phyloP scores from a whole-genome alignment of 2,329 filamentous ascomycete genomes.

The Calonectria honghensis region DNA sequence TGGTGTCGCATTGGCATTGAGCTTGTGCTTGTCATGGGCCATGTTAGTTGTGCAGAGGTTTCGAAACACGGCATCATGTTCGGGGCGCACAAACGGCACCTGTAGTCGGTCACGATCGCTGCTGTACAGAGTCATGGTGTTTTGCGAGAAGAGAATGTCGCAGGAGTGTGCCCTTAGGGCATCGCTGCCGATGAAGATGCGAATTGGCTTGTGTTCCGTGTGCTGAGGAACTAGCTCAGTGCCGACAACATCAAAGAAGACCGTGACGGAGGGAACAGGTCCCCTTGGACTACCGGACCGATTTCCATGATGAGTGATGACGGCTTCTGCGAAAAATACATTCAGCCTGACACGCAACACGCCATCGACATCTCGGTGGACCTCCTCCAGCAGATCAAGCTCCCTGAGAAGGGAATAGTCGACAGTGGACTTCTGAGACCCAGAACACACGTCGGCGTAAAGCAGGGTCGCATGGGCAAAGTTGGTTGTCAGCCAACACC shows the following conservation, averaged over 20 bases:
- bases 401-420: slow-evolving; percentile 84
- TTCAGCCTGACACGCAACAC: slow-evolving; percentile 83
- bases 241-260: slow-evolving; percentile 85
- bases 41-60: slow-evolving; percentile 79
- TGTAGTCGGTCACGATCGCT: slow-evolving; percentile 91
- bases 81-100: slow-evolving; percentile 93
- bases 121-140: slow-evolving; percentile 90
- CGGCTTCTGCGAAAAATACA: slow-evolving; percentile 93
- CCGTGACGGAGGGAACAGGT: slow-evolving; percentile 83
- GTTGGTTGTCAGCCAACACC: slow-evolving; percentile 94
- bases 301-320: slow-evolving; percentile 84
- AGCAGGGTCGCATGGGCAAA: slow-evolving; percentile 93
- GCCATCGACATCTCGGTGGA: slow-evolving; percentile 80
- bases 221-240: slow-evolving; percentile 64
- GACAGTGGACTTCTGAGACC: slow-evolving; percentile 91
- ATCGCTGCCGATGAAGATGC: slow-evolving; percentile 93
- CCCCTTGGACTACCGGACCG: slow-evolving; percentile 82
- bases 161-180: slow-evolving; percentile 89
- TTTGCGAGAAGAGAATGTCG: slow-evolving; percentile 93
- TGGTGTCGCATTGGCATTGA: slow-evolving; percentile 72
- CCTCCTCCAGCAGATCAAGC: slow-evolving; percentile 80
- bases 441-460: slow-evolving; percentile 94
- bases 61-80: slow-evolving; percentile 88
- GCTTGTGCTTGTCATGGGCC: slow-evolving; percentile 73
- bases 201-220: slow-evolving; percentile 77